phyloP scores from a whole-genome alignment of 805 yeast species.

The Kodamaea lidongshanica region DNA sequence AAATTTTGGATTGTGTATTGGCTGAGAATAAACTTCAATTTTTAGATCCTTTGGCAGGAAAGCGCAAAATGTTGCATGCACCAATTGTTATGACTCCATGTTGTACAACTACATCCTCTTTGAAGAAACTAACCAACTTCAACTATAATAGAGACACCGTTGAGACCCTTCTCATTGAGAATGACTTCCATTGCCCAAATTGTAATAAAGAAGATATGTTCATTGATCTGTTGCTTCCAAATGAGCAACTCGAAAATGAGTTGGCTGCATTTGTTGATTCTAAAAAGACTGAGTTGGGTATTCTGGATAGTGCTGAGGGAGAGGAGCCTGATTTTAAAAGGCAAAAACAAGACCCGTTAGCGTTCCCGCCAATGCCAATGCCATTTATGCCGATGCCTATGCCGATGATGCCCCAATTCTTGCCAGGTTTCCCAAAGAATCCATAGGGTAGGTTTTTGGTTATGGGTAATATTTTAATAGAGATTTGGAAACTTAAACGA shows the following conservation, averaged over 20 bases:
- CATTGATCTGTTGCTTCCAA: constrained; percentile 63
- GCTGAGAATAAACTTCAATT: constrained; percentile 37
- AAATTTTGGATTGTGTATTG: constrained; percentile 25
- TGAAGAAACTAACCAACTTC: constrained; percentile 46
- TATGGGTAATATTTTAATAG: no score
- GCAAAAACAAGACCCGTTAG: constrained; percentile 17
- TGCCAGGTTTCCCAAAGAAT: constrained; percentile 15
- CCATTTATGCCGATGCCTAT: constrained; percentile 18
- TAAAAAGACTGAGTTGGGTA: constrained; percentile 26
- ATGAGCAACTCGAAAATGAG: constrained; percentile 51
- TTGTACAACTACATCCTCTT: constrained; percentile 51
- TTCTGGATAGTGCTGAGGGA: constrained; percentile 21
- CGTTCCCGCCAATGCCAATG: constrained; percentile 15
- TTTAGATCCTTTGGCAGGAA: constrained; percentile 55
- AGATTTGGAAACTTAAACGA: no score
- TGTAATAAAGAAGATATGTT: constrained; percentile 71
- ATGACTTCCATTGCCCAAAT: constrained; percentile 86
- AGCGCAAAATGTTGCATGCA: constrained; percentile 53
- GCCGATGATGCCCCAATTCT: constrained; percentile 18
- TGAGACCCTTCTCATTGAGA: constrained; percentile 54
- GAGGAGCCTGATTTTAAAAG: constrained; percentile 21
- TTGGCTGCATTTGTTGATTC: constrained; percentile 46
- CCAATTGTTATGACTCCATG: constrained; percentile 81
- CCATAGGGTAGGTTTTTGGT: no score
- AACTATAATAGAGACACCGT: constrained; percentile 33